Conservation (phyloP, 2,329 filamentous ascomycete species). For the Berkeleyomyces rouxiae region DNA sequence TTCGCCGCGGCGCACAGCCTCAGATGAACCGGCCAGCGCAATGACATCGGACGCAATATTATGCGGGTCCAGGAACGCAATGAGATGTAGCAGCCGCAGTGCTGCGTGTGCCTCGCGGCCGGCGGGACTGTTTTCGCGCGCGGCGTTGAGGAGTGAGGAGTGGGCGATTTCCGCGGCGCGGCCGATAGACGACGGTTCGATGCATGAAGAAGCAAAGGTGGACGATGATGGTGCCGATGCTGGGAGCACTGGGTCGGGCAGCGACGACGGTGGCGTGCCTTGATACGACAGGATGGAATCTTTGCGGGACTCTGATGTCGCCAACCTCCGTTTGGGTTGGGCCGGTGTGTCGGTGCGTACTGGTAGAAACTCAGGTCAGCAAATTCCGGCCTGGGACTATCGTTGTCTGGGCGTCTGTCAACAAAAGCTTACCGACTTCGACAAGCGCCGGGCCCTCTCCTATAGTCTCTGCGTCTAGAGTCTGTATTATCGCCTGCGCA, state of each 20-base stretch:
- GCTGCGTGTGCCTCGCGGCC: not conserved
- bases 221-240: not conserved
- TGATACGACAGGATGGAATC: not conserved
- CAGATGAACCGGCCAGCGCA: not conserved
- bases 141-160: not conserved
- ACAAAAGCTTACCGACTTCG: not conserved
- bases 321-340: not conserved
- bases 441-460: not conserved
- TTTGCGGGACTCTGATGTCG: not conserved
- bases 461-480: not conserved
- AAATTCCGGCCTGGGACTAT: not conserved
- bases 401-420: not conserved
- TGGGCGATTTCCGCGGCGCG: not conserved
- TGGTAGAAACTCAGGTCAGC: not conserved
- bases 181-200: not conserved
- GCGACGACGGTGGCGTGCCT: not conserved
- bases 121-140: not conserved
- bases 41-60: not conserved
- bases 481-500: not conserved
- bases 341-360: not conserved
- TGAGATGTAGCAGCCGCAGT: not conserved
- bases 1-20: not conserved
- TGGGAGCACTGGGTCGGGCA: not conserved
- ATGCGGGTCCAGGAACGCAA: not conserved
- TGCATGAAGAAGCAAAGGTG: not conserved